Evolutionary conservation across 768 basidiomycete species (phyloP).

Genomic region (Mycena kentingensis): DNA sequence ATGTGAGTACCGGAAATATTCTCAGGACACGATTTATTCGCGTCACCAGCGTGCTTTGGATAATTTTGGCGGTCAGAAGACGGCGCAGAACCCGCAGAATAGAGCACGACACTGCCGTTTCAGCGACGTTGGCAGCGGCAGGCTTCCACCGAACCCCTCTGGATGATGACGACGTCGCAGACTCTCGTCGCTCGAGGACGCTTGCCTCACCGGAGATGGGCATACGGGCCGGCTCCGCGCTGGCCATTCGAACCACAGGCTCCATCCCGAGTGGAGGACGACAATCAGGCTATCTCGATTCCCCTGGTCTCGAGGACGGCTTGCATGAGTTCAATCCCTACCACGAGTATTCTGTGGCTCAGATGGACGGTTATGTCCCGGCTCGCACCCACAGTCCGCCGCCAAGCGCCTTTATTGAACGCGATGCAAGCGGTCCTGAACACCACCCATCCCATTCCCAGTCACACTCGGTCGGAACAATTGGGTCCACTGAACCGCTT

Average conservation of each 20-base stretch:
- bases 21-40: too few relatives aligned
- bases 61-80: slow-evolving; percentile 69
- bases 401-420: slow-evolving; percentile 34
- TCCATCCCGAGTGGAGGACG: slow-evolving; percentile 33
- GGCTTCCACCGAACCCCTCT: slow-evolving; percentile 69
- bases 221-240: slow-evolving; percentile 45
- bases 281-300: slow-evolving; percentile 41
- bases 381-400: slow-evolving; percentile 52
- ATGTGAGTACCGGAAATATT: too few relatives aligned
- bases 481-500: slow-evolving; percentile 62
- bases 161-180: slow-evolving; percentile 63
- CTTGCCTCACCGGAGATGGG: slow-evolving; percentile 36
- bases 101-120: slow-evolving; percentile 73
- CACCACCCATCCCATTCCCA: slow-evolving; percentile 40
- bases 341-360: slow-evolving; percentile 43
- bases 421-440: slow-evolving; percentile 34
- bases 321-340: slow-evolving; percentile 53
- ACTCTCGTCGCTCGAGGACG: slow-evolving; percentile 25
- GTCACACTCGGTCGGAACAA: slow-evolving; percentile 57
- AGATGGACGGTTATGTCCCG: slow-evolving; percentile 45
- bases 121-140: slow-evolving; percentile 71
- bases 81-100: slow-evolving; percentile 59
- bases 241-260: slow-evolving; percentile 29
- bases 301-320: slow-evolving; percentile 36
- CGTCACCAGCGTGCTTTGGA: slow-evolving; percentile 68